phyloP scores from a whole-genome alignment of 176 grass and related monocot species.

The Melocanna baccifera region DNA sequence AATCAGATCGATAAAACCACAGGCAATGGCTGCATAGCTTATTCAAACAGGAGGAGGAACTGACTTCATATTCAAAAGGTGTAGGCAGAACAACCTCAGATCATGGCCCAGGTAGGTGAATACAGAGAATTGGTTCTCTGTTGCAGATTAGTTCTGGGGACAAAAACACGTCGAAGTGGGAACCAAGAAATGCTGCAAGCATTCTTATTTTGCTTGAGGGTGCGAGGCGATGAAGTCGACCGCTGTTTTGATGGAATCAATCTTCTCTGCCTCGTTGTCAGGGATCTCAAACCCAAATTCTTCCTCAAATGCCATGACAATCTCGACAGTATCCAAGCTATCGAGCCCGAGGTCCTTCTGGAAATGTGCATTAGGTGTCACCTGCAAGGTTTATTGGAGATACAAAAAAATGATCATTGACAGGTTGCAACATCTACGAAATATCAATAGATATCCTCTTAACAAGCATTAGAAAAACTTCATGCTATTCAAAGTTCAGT shows the following conservation, averaged over 20 bases:
- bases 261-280: conserved; percentile 84
- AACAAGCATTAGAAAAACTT: not conserved
- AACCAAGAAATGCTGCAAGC: not conserved
- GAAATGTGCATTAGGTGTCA: conserved; percentile 63
- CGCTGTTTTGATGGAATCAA: conserved; percentile 63
- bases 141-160: not conserved
- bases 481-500: not conserved
- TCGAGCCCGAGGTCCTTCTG: conserved; percentile 84
- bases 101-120: not conserved
- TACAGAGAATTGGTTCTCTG: not conserved
- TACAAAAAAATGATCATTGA: not conserved
- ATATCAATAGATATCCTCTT: not conserved
- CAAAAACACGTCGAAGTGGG: not conserved
- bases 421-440: not conserved
- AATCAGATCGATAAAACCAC: not conserved
- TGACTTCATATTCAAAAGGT: not conserved
- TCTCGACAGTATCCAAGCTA: conserved; percentile 70
- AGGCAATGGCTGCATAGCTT: not conserved
- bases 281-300: conserved; percentile 83
- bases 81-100: not conserved
- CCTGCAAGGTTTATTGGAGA: conserved; percentile 36
- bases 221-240: conserved; percentile 72
- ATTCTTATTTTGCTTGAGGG: conserved; percentile 69
- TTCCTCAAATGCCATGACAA: conserved; percentile 85
- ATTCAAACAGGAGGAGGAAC: not conserved